Evolutionary conservation across 208 protist genomes (phyloP).

Genomic region (Lotmaria passim): DNA sequence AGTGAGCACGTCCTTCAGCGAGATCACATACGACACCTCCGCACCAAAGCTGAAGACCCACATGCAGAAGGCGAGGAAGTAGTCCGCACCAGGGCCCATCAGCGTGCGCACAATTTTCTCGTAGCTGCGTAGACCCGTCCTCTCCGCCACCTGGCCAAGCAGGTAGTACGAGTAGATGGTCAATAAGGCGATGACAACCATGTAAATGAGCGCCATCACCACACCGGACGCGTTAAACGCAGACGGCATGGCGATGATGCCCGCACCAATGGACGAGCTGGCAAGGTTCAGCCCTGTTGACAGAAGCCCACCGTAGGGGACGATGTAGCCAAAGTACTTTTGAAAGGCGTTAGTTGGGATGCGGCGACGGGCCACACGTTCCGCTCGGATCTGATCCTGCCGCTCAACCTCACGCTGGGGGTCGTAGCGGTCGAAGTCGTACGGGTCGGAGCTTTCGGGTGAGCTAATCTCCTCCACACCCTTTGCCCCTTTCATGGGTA

Average conservation of each 20-base stretch:
- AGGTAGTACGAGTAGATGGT: slow-evolving; percentile 71
- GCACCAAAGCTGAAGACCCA: slow-evolving; percentile 62
- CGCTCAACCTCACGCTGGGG: slow-evolving; percentile 13
- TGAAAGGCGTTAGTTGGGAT: slow-evolving; percentile 33
- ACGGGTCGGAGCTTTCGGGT: not conserved
- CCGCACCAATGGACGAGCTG: slow-evolving; percentile 56
- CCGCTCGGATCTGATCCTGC: slow-evolving; percentile 26
- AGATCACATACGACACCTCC: slow-evolving; percentile 78
- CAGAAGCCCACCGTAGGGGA: slow-evolving; percentile 60
- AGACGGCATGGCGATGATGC: slow-evolving; percentile 61
- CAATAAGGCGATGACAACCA: slow-evolving; percentile 36
- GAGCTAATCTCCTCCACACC: slow-evolving; percentile 13
- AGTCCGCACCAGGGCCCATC: slow-evolving; percentile 53
- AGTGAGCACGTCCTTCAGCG: too few species aligned
- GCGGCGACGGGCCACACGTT: slow-evolving; percentile 33
- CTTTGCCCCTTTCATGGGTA: not conserved
- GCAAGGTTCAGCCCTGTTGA: slow-evolving; percentile 62
- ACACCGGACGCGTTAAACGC: slow-evolving; percentile 57
- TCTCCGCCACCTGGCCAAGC: slow-evolving; percentile 39
- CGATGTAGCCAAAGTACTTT: slow-evolving; percentile 42
- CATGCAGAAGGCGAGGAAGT: slow-evolving; percentile 63
- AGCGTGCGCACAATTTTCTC: slow-evolving; percentile 51
- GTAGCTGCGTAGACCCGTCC: slow-evolving; percentile 49
- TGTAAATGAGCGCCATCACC: slow-evolving; percentile 43
- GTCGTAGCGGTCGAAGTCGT: slow-evolving; percentile 29